Evolutionary conservation across 441 rosid genomes (phyloP), one percentile per base, ranked within the genome.

Genomic region (Corymbia citriodora): DNA sequence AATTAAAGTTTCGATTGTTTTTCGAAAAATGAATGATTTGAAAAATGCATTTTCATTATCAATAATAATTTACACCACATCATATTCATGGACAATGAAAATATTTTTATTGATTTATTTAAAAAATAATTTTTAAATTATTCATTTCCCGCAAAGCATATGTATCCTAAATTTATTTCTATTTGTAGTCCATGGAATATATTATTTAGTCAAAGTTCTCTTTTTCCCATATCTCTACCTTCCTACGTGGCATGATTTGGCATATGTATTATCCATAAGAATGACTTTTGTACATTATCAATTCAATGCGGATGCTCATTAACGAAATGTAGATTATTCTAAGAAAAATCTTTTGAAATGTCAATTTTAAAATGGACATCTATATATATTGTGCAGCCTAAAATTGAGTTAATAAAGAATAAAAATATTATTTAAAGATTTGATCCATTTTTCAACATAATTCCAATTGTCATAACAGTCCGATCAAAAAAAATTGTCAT

Each of bases 121-220:
- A 21, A 4, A 36, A 10, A 1, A n/a, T 0, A 1, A 3, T 10
- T 21, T 40, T 79, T 0, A 79, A 74, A 23, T 45, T 3, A 79
- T 79, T 45, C 25, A 11, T 79, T 79, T 79, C 45, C 5, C 27
- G 12, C 7, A 1, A 36, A 72, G 6, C 0, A 36, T 36, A 72
- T 6, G 2, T 2, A 40, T 21, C 82, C 29, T 36, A 72, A 6
- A 23, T 72, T 36, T 36, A 72, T 3, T 36, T 72, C 13, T 36
- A 72, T 19, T 36, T 40, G 2, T 19, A 72, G 82, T 72, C 82
- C 49, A 10, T 10, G 49, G 29, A 72, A 36, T 36, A 19, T 8
- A 36, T 36, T 36, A 36, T 40, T 72, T 72, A 36, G 9, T 72
- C 82, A 19, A 72, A 72, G 27, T 40, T 19, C 15, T 19, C 27